phyloP scores from a whole-genome alignment of 2,329 filamentous ascomycete species.

The Venturia nashicola region DNA sequence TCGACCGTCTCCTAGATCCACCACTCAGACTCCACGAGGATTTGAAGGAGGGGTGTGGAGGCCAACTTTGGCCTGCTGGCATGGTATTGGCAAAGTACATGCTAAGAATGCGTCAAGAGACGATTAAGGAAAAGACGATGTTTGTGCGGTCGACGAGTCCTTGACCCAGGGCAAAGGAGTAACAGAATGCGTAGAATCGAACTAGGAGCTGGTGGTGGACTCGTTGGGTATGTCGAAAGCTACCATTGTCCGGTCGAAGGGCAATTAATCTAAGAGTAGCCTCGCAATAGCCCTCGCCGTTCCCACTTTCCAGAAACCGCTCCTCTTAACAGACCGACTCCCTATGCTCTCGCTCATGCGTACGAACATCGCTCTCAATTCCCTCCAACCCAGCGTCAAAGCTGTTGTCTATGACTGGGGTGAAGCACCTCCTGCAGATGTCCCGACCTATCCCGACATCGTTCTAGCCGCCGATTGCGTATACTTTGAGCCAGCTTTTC shows the following conservation, averaged over 20 bases:
- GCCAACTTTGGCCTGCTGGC: slow-evolving; percentile 88
- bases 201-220: slow-evolving; percentile 79
- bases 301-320: slow-evolving; percentile 34
- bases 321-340: slow-evolving; percentile 77
- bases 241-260: not conserved
- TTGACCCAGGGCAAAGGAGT: not conserved
- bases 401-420: slow-evolving; percentile 73
- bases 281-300: slow-evolving; percentile 47
- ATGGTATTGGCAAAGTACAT: slow-evolving; percentile 81
- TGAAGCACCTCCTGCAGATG: slow-evolving; percentile 23
- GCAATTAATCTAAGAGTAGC: slow-evolving; percentile 13
- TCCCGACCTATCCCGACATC: slow-evolving; percentile 54
- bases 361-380: slow-evolving; percentile 76
- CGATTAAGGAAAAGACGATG: slow-evolving; percentile 58
- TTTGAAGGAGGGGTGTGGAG: slow-evolving; percentile 76
- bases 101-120: slow-evolving; percentile 56
- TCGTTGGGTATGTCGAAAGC: slow-evolving; percentile 47
- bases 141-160: slow-evolving; percentile 33
- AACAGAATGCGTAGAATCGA: slow-evolving; percentile 51
- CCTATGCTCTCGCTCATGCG: slow-evolving; percentile 80
- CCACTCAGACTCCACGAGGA: slow-evolving; percentile 75
- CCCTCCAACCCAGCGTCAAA: slow-evolving; percentile 48
- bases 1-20: slow-evolving; percentile 59
- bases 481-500: slow-evolving; percentile 94
- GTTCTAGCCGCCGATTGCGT: slow-evolving; percentile 95